Evolutionary conservation across 169 alveolate genomes (phyloP).

Genomic region (Eimeria acervulina): DNA sequence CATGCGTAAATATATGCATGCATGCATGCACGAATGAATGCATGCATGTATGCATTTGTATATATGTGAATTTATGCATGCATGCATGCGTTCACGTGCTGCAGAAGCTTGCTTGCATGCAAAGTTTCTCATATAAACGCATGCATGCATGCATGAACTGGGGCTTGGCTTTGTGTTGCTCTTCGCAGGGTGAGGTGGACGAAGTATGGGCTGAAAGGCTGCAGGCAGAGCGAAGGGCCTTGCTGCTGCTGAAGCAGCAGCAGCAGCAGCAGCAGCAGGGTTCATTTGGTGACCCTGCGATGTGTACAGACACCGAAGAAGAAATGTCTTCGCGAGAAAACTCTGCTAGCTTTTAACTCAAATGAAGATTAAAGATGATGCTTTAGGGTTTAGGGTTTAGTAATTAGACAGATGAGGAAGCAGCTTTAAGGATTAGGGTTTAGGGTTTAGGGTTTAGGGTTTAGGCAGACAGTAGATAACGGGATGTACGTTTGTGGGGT

Average conservation of each 20-base stretch:
- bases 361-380: background rate
- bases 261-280: slow-evolving; percentile 9
- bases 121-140: too few species aligned
- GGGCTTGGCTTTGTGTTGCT: background rate
- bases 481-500: too few species aligned
- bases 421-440: background rate
- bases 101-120: background rate
- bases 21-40: too few species aligned
- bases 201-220: slow-evolving; percentile 20
- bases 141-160: too few species aligned
- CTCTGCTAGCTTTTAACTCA: background rate
- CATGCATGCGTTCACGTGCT: background rate
- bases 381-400: too few species aligned
- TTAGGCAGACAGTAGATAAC: background rate
- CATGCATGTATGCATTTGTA: background rate
- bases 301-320: background rate
- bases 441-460: slow-evolving; percentile 30
- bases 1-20: too few species aligned
- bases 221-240: slow-evolving; percentile 7
- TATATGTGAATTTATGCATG: background rate
- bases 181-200: slow-evolving; percentile 3
- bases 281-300: background rate
- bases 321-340: background rate
- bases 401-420: too few species aligned
- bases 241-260: background rate